Evolutionary conservation across 2,329 filamentous ascomycete species (phyloP), one percentile per base, ranked within the genome.

Genomic region (Claviceps pazoutovae): DNA sequence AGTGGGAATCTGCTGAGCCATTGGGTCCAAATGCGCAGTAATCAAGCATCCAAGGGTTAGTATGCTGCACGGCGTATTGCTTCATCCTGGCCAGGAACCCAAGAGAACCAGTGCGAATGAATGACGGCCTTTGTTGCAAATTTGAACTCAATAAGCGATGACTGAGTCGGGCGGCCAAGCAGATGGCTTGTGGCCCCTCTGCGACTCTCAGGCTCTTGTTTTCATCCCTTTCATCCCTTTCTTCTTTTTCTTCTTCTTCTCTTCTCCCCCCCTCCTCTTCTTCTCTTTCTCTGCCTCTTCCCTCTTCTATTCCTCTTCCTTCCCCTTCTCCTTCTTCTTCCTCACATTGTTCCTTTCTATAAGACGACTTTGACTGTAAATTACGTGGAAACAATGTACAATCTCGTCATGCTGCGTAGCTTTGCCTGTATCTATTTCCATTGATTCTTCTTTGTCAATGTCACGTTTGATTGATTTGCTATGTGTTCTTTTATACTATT

Each of bases 361-460:
- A 19, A 34, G 5, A 19, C 9, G 13, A 4, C 30, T 53, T 11
- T 30, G 41, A 38, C 55, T 56, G 52, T 53, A 55, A 55, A 56
- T 54, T 21, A 41, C 44, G 34, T 36, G 23, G 21, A 42, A 49
- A 48, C 21, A 26, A 48, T 51, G 45, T 48, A 48, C 44, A 45
- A 36, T 44, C 23, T 7, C 21, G 17, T 47, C 42, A 39, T 37
- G 43, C 48, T 49, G 38, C 47, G 53, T 54, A 43, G 48, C 55
- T 51, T 49, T 49, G 54, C 54, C 48, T 49, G 54, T 52, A 36
- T 53, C 53, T 41, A 52, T 52, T 53, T 50, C 34, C 14, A 9
- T 17, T 21, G 55, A 53, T 52, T 48, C 47, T 53, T 37, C 48
- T 38, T 17, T 48, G 9, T 17, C 39, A 30, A 34, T 48, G 37